These are phyloP conservation scores for Stentor coeruleus DNA, from an alignment of 73 alveolate species.

Conservation along the genomic window DNA sequence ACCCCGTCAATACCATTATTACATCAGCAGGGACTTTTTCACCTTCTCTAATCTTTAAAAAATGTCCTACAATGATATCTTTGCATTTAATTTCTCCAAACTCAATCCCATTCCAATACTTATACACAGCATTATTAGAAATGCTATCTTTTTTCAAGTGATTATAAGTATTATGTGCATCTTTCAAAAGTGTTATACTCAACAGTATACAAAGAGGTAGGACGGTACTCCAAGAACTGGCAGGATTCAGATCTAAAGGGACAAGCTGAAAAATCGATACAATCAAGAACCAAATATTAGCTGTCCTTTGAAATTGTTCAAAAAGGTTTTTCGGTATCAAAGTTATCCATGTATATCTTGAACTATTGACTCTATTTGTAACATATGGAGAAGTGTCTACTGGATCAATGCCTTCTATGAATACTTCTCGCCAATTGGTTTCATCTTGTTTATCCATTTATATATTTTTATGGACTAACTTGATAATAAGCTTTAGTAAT, in stretches of 20 bases:
- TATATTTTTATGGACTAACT: neutral
- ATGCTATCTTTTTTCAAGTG: neutral
- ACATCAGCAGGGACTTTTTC: conserved; percentile 83
- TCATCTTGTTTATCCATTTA: conserved; percentile 1
- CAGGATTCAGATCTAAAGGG: conserved; percentile 22
- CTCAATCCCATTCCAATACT: neutral
- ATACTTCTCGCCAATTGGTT: neutral
- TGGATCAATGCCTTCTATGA: neutral
- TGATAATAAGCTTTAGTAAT: too few relatives aligned
- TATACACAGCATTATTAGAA: neutral
- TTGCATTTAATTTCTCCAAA: conserved; percentile 11
- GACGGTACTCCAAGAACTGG: conserved; percentile 18
- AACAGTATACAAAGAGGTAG: conserved; percentile 9
- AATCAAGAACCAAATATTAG: conserved; percentile 21
- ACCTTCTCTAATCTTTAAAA: conserved; percentile 34
- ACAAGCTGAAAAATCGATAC: conserved; percentile 25
- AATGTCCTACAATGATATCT: conserved; percentile 5
- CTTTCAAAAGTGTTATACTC: conserved; percentile 25
- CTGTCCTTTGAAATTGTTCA: conserved; percentile 24
- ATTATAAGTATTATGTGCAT: neutral
- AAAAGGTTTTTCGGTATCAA: conserved; percentile 41
- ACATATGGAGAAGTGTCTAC: neutral
- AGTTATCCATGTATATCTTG: neutral
- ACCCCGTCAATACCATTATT: conserved; percentile 66
- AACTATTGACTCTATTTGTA: neutral